These are phyloP conservation scores for Fraxinus ornus DNA, from an alignment of 305 asterid species.

Conservation along the genomic window DNA sequence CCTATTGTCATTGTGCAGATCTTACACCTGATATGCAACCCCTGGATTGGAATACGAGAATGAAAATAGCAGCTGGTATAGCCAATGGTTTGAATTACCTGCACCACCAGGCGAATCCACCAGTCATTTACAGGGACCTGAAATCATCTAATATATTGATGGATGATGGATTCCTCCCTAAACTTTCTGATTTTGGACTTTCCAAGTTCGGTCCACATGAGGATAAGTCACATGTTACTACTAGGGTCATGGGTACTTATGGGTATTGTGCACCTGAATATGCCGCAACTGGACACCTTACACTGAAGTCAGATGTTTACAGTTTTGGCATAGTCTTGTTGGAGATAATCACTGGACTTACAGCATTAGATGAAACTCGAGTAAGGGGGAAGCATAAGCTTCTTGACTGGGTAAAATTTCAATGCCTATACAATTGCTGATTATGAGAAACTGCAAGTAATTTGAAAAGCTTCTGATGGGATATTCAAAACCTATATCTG, in stretches of 20 bases:
- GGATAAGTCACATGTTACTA: conserved; percentile 33
- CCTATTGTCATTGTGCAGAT: too few species aligned
- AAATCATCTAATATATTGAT: conserved; percentile 38
- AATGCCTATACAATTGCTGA: background rate
- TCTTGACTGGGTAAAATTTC: conserved; percentile 36
- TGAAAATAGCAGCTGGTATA: conserved; percentile 39
- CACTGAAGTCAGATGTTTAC: conserved; percentile 32
- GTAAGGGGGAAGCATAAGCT: conserved; percentile 24
- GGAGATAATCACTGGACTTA: conserved; percentile 40
- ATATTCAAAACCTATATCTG: background rate
- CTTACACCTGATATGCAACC: conserved; percentile 29
- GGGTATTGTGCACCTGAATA: conserved; percentile 48
- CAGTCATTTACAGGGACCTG: conserved; percentile 39
- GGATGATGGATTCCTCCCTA: conserved; percentile 29
- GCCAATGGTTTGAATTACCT: conserved; percentile 45
- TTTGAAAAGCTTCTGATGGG: background rate
- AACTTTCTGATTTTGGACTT: conserved; percentile 39
- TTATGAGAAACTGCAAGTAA: background rate
- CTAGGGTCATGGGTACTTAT: conserved; percentile 38
- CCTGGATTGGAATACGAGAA: conserved; percentile 42
- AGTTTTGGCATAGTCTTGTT: conserved; percentile 41
- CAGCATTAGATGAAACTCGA: conserved; percentile 27
- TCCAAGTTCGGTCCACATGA: conserved; percentile 36
- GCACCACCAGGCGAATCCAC: conserved; percentile 34
- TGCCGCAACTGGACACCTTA: conserved; percentile 27